Evolutionary conservation across 139 green algal species (phyloP), one percentile per base, ranked within the genome.

Genomic region (Nannochloris sp.): DNA sequence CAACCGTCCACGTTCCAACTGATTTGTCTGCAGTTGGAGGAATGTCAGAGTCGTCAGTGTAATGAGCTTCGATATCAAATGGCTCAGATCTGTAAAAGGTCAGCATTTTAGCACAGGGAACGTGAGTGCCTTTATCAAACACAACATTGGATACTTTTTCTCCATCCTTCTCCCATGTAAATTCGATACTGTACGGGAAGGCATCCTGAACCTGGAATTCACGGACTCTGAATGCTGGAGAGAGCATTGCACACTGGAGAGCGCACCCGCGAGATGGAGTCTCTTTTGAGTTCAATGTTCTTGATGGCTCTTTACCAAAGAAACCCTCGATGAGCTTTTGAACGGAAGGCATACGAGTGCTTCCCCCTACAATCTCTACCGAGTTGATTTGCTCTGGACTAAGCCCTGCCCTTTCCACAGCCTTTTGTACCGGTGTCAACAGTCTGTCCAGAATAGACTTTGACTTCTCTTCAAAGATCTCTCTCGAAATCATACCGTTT

Each of bases 161-260:
- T 25, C 85, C 85, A 16, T 91, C 84, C 66, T 94, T 92, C 49
- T 92, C 81, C 83, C 88, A 98, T 13, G 69, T 72, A 56, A 97
- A 84, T 28, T 79, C 68, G 3, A 97, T 69, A 26, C 79, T 64
- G 69, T 91, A 95, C 3, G 92, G 89, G 59, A 79, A 86, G 10
- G 75, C 72, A 62, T 99, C 93, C 53, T 91, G 67, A 8, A 98
- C 88, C 59, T 97, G 87, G 80, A 97, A 98, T 44, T 97, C 88
- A n/a, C 92, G 82, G 30, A 98, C 89, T n/a, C 76, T 84, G 83
- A 98, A 97, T 37, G 89, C 82, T 65, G 94, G 94, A 46, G 77
- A 91, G 44, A 99, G 87, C 93, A 99, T 99, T 56, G 94, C 94
- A 73, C 89, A 95, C 77, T 97, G 89, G 69, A 99, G 82, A 23